phyloP scores from a whole-genome alignment of 305 asterid genomes.

The Fraxinus greggii region DNA sequence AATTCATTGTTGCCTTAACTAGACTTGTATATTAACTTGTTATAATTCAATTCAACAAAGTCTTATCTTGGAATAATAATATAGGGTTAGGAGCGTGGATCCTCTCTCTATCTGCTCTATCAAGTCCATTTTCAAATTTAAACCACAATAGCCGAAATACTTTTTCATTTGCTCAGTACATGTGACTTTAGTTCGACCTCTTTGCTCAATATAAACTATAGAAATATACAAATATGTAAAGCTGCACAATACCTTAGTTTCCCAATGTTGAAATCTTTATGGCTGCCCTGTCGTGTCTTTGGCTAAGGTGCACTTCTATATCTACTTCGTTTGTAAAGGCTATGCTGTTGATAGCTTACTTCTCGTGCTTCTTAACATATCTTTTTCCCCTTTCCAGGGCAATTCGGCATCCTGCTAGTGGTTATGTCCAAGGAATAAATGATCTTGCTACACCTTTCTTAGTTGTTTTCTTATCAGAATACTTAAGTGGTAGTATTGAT shows the following conservation, averaged over 20 bases:
- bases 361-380: conserved; percentile 8
- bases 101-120: not conserved
- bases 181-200: not conserved
- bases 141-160: not conserved
- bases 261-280: not conserved
- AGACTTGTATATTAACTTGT: not conserved
- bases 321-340: not conserved
- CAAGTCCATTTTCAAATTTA: not conserved
- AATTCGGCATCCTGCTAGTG: conserved; percentile 98
- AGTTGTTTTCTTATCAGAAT: conserved; percentile 89
- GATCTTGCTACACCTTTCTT: conserved; percentile 97
- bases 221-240: not conserved
- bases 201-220: not conserved
- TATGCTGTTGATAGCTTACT: not conserved
- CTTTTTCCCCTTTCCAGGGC: conserved; percentile 58
- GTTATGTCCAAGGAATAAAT: conserved; percentile 97
- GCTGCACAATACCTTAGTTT: not conserved
- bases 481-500: conserved; percentile 73
- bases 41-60: not conserved
- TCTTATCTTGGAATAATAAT: not conserved
- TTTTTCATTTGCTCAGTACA: not conserved
- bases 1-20: not conserved
- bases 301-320: not conserved
- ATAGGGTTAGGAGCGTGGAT: not conserved
- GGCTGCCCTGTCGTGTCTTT: not conserved